Base-by-base conservation (phyloP, 1,284 basidiomycete species). In the Cutaneotrichosporon dermatis region DNA sequence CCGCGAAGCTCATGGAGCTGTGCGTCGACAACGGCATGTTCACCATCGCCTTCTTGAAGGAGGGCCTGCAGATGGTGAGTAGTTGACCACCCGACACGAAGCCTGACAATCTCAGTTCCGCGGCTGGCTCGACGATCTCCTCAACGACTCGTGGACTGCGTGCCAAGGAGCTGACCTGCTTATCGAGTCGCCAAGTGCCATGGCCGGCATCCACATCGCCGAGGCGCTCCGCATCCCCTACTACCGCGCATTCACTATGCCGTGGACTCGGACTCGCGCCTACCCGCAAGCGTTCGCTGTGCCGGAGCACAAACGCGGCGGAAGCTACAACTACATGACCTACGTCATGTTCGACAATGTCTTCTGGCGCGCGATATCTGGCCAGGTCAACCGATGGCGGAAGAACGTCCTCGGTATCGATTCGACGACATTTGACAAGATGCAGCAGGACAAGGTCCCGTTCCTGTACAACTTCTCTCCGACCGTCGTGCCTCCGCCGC, bases 1-100 rank as follows among this genome's bases (percentile, higher is more conserved):
- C 89, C 0, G 88, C 86, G 0, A 85, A 86, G 37, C 75, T 90
- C 70, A 79, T 80, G 77, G 75, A 78, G 65, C 72, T 79, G 4
- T 96, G 92, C 74, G 88, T 96, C 42, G 93, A 96, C 78, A 95
- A 97, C 75, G 92, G 96, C 60, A 96, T 89, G 64, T 98, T 98
- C 74, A 96, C 95, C 0, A 87, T 97, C 36, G 85, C 92, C 0
- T 98, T 98, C 79, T 79, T 97, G 70, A 92, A 88, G 72, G 95
- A 98, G 74, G 88, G 87, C 10, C 77, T 98, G 51, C 83, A 86
- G 61, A 95, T 92, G 84, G 91, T 90, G 58, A 25, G 25, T 25
- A 25, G n/a, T 25, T 25, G 3, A 25, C 25, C 25, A 25, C 2
- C 2, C 2, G 25, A 25, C 25, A 3, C 25, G 3, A 25, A 25